Base-by-base conservation (phyloP, 2,329 filamentous ascomycete species). In the Ascochyta lentis region DNA sequence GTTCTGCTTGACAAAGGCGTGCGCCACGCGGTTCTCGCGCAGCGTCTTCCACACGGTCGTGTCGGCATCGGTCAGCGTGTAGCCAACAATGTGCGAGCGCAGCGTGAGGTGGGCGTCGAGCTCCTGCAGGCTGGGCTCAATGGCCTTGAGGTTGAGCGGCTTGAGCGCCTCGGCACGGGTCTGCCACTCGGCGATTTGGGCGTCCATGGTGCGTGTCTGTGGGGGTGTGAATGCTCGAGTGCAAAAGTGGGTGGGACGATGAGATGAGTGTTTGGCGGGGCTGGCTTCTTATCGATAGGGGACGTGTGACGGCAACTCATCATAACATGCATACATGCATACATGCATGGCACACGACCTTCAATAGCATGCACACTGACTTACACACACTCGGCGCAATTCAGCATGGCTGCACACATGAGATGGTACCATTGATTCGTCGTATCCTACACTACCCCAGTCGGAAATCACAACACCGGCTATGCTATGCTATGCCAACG, bases 81-180 rank as follows among this genome's bases (percentile, higher is more conserved):
- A 94, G 58, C 92, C 92, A 47, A 91, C 86, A 64, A 97, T 83
- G 78, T 95, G 95, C 13, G 91, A 91, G 68, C 94, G 89, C 29
- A 97, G 86, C 4, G 88, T 91, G 58, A 98, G 84, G 79, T 96
- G 90, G 75, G 91, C 90, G 76, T 97, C 92, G 59, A 97, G 86
- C 65, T 90, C 87, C 67, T 84, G 82, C 51, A 96, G 84, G 56
- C 87, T 83, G 24, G 86, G 84, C 72, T 95, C 91, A 63, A 93
- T 87, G 55, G 88, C 81, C 79, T 95, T 96, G 80, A 96, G 95
- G 77, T 96, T 91, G 49, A 84, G 78, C 35, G 81, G 76, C 58
- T 81, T 79, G 52, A 86, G 76, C 16, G 78, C 76, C 42, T 81
- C 76, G 33, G 84, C 76, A 54, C 84, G 81, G 35, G 78, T 76